Percentiles rank a stretch among this genome's conserved stretches.
Conservation (phyloP, 176 grass and related monocot species). For the Oryza meyeriana region DNA sequence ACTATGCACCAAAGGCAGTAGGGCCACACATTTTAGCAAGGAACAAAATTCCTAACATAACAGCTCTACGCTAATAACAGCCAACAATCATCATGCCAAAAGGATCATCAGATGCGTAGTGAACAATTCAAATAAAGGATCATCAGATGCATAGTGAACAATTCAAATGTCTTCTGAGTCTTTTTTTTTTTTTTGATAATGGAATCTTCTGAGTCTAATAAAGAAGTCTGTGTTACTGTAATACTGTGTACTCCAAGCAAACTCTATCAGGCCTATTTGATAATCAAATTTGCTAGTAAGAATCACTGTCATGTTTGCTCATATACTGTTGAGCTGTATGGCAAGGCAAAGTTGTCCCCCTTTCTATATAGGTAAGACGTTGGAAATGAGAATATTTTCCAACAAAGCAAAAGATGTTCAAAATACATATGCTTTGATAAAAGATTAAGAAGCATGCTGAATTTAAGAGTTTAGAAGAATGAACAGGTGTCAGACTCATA, state of each 20-base stretch:
- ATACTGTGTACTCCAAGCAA: neutral
- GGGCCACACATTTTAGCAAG: constrained; percentile 30
- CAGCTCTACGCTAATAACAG: constrained; percentile 26
- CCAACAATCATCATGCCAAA: constrained; percentile 10
- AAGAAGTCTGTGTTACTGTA: too few relatives aligned
- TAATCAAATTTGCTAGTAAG: neutral
- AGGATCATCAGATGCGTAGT: neutral
- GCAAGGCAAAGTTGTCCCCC: constrained; percentile 19
- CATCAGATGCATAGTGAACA: neutral
- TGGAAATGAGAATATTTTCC: constrained; percentile 31
- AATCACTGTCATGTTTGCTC: neutral
- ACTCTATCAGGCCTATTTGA: neutral
- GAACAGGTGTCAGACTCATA: constrained; percentile 33
- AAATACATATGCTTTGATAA: constrained; percentile 17
- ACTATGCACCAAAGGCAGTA: constrained; percentile 13
- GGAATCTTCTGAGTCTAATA: too few relatives aligned
- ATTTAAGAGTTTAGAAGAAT: constrained; percentile 18
- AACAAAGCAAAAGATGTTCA: constrained; percentile 29
- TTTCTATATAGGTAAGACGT: constrained; percentile 22
- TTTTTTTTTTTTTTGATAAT: too few relatives aligned
- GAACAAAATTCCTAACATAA: constrained; percentile 19
- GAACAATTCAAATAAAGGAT: constrained; percentile 6
- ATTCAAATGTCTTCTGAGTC: neutral
- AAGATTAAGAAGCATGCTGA: constrained; percentile 34
- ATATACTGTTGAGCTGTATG: neutral